These are phyloP conservation scores for Thalassiosira oceanica DNA, from an alignment of 352 stramenopile genomes.

Conservation along the genomic window DNA sequence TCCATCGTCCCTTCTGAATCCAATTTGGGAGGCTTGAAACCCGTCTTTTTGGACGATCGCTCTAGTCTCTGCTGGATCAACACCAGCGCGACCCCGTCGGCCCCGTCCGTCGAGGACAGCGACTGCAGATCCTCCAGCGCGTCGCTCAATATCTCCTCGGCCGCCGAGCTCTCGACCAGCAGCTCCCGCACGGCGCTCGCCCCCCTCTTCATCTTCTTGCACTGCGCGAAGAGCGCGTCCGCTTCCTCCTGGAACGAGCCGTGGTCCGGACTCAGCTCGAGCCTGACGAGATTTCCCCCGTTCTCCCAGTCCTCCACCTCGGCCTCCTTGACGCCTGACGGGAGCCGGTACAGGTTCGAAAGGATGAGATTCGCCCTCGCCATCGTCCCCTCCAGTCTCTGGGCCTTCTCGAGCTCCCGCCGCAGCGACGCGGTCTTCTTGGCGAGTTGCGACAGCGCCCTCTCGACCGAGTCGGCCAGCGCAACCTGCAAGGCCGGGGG, in stretches of 20 bases:
- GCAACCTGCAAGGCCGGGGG: too few species aligned
- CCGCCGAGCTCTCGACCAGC: slow-evolving; percentile 49
- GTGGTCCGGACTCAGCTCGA: slow-evolving; percentile 64
- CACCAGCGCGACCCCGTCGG: slow-evolving; percentile 45
- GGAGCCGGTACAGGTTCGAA: slow-evolving; percentile 73
- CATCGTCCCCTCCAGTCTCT: slow-evolving; percentile 60
- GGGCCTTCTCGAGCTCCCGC: slow-evolving; percentile 65
- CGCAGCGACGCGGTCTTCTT: slow-evolving; percentile 66
- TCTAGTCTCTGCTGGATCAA: slow-evolving; percentile 64
- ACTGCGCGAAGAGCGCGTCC: slow-evolving; percentile 72
- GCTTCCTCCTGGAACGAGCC: slow-evolving; percentile 64
- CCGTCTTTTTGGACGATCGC: slow-evolving; percentile 53
- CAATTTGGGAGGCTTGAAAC: slow-evolving; percentile 42
- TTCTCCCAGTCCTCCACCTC: slow-evolving; percentile 80
- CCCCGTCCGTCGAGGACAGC: slow-evolving; percentile 9
- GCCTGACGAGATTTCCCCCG: slow-evolving; percentile 55
- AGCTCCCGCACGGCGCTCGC: slow-evolving; percentile 65
- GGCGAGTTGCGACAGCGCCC: slow-evolving; percentile 23
- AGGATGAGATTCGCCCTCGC: slow-evolving; percentile 75
- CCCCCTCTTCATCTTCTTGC: slow-evolving; percentile 76
- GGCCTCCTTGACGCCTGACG: slow-evolving; percentile 30
- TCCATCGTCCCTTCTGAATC: slow-evolving; percentile 3
- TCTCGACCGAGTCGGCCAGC: slow-evolving; percentile 37
- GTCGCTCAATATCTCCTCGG: slow-evolving; percentile 51
- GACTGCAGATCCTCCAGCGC: slow-evolving; percentile 49